A percentile compares a stretch with the other conserved stretches of the same genome.
Conservation (phyloP, 73 alveolate species). For the Tetrahymena thermophila region DNA sequence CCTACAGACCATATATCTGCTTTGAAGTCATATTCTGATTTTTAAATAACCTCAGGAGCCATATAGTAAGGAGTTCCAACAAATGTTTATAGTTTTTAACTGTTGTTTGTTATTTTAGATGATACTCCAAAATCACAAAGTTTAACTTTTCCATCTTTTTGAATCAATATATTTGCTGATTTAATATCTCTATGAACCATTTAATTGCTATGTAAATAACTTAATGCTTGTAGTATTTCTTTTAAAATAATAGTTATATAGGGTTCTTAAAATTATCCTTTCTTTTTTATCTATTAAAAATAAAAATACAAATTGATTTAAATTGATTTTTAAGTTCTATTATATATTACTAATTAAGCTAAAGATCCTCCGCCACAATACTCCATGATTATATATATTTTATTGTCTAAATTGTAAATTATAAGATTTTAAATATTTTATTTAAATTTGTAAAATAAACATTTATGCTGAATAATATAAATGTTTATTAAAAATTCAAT, state of each 20-base stretch:
- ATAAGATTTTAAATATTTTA: not conserved
- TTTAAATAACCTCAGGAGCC: conserved; percentile 81
- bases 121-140: conserved; percentile 86
- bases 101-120: conserved; percentile 53
- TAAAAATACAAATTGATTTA: not conserved
- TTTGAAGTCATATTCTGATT: conserved; percentile 66
- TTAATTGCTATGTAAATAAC: conserved; percentile 5
- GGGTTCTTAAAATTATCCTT: conserved; percentile 59
- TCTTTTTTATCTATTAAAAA: conserved; percentile 33
- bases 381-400: conserved; percentile 82
- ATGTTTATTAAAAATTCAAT: too few species aligned
- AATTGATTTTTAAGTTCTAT: not conserved
- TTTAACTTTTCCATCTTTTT: conserved; percentile 49
- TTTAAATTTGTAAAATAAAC: not conserved
- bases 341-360: conserved; percentile 55
- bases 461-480: not conserved
- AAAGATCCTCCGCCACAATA: conserved; percentile 87
- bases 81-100: conserved; percentile 63
- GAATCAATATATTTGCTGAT: conserved; percentile 28
- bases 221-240: conserved; percentile 29
- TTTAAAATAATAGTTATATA: conserved; percentile 73
- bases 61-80: conserved; percentile 91
- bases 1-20: conserved; percentile 83
- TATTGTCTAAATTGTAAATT: conserved; percentile 64
- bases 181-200: conserved; percentile 38